Evolutionary conservation across 768 basidiomycete species (phyloP).

Genomic region (Baorangia bicolor): DNA sequence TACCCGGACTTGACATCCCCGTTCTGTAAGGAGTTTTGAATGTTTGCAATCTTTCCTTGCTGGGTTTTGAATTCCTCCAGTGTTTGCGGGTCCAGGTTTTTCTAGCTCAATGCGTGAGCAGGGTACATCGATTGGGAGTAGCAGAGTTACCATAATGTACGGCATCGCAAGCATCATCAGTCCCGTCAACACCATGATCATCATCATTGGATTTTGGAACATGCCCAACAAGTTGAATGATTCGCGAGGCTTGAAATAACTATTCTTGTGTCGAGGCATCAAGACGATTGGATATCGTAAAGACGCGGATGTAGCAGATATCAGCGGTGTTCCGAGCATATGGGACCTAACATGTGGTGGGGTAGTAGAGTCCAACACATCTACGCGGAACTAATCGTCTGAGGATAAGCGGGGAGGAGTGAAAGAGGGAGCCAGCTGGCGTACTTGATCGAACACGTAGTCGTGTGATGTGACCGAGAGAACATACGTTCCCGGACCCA

Average conservation of each 20-base stretch:
- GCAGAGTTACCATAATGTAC: conserved; percentile 61
- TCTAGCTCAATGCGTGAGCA: conserved; percentile 40
- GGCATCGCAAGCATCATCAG: conserved; percentile 71
- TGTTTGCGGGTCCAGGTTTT: conserved; percentile 72
- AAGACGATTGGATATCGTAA: conserved; percentile 65
- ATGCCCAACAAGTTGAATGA: conserved; percentile 74
- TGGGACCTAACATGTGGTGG: conserved; percentile 60
- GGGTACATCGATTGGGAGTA: neutral
- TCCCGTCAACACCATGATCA: conserved; percentile 69
- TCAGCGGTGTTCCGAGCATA: conserved; percentile 64
- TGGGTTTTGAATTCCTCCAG: conserved; percentile 63
- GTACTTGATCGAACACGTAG: conserved; percentile 68
- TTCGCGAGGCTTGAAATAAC: conserved; percentile 66
- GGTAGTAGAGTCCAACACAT: conserved; percentile 48
- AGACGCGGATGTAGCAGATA: conserved; percentile 51
- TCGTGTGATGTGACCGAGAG: conserved; percentile 69
- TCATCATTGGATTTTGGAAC: conserved; percentile 83
- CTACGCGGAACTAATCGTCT: conserved; percentile 58
- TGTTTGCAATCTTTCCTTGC: conserved; percentile 53
- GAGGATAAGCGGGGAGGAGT: conserved; percentile 2
- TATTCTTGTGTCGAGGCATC: conserved; percentile 51
- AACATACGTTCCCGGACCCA: conserved; percentile 66
- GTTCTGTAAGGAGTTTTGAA: conserved; percentile 56
- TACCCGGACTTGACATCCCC: conserved; percentile 63
- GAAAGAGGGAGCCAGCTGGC: conserved; percentile 2